phyloP scores from a whole-genome alignment of 441 rosid genomes.

The Adansonia grandidieri region DNA sequence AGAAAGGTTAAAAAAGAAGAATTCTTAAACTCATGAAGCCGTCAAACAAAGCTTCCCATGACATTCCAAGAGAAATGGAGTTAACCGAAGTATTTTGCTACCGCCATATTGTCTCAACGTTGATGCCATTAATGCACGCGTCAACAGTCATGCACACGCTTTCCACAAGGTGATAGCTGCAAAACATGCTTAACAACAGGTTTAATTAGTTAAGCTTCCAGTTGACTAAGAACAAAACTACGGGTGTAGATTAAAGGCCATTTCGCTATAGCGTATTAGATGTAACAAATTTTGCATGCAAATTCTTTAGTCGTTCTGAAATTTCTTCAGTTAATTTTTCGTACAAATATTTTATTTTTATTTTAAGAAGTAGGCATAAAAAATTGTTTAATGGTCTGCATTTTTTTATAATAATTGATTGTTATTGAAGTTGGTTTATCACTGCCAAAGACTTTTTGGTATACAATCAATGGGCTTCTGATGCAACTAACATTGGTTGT shows the following conservation, averaged over 20 bases:
- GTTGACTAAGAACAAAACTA: neutral
- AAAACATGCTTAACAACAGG: neutral
- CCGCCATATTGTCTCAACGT: neutral
- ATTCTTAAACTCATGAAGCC: neutral
- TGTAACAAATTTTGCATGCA: neutral
- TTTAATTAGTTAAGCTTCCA: neutral
- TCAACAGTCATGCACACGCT: too few species aligned
- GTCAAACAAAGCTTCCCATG: neutral
- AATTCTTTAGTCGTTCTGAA: neutral
- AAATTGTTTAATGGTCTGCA: neutral
- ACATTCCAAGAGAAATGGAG: neutral
- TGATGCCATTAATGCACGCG: neutral
- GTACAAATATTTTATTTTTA: neutral
- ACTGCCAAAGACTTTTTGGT: neutral
- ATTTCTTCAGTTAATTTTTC: slow-evolving; percentile 4
- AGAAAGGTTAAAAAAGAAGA: neutral
- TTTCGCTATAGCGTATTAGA: neutral
- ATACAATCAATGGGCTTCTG: neutral
- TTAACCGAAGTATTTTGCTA: neutral
- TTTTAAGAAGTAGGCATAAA: neutral
- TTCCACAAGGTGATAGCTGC: neutral
- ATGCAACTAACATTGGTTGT: neutral
- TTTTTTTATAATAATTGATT: neutral
- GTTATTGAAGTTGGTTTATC: neutral
- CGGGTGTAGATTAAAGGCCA: neutral